Evolutionary conservation across 164 flowering plant species (phyloP).

Genomic region (Liquidambar formosana): DNA sequence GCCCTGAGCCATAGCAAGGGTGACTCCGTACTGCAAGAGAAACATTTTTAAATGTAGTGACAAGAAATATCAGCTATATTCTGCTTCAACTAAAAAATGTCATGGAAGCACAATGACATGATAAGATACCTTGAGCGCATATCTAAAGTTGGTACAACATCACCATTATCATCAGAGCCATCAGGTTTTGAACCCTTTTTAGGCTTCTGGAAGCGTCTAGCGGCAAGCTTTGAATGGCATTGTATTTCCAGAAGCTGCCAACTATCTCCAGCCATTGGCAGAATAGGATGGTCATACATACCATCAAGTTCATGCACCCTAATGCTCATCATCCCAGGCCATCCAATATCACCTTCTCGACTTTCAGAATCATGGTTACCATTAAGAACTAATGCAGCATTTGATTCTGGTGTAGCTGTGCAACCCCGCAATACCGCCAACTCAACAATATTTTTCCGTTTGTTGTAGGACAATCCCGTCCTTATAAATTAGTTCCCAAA

Average conservation of each 20-base stretch:
- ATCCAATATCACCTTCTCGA: conserved; percentile 74
- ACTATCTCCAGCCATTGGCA: conserved; percentile 90
- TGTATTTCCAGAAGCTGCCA: conserved; percentile 91
- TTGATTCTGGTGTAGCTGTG: conserved; percentile 55
- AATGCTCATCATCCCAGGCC: conserved; percentile 99
- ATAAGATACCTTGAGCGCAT: conserved; percentile 60
- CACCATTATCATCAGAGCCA: conserved; percentile 94
- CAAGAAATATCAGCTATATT: background rate
- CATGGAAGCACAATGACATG: background rate
- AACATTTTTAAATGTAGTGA: background rate
- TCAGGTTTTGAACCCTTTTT: conserved; percentile 87
- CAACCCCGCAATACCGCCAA: conserved; percentile 82
- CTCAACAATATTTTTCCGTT: conserved; percentile 86
- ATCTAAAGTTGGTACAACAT: conserved; percentile 50
- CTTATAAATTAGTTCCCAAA: conserved; percentile 26
- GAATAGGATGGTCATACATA: conserved; percentile 90
- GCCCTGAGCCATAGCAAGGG: conserved; percentile 94
- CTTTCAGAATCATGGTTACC: conserved; percentile 57
- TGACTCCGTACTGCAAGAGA: conserved; percentile 66
- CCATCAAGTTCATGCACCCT: conserved; percentile 95
- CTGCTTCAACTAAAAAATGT: conserved; percentile 4
- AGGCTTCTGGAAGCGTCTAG: conserved; percentile 78
- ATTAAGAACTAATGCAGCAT: conserved; percentile 26
- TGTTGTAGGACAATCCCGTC: conserved; percentile 95
- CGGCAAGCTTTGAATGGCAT: conserved; percentile 85